A percentile compares a stretch with the other conserved stretches of the same genome.
Evolutionary conservation across 495 filamentous ascomycete genomes (phyloP).

Genomic region (Penicillium robsamsonii): DNA sequence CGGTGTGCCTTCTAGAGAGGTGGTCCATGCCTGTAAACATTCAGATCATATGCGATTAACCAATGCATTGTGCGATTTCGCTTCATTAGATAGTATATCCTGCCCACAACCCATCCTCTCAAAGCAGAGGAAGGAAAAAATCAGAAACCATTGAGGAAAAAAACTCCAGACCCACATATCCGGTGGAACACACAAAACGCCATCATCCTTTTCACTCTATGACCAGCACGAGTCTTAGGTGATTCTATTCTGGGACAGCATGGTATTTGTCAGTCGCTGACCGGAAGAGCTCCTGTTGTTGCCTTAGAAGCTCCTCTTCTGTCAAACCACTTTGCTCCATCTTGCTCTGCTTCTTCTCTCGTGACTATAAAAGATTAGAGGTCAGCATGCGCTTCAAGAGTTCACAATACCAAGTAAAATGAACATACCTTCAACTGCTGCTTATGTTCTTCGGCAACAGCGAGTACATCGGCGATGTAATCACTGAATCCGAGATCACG

Average conservation of each 20-base stretch:
- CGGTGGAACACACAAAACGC: conserved; percentile 20
- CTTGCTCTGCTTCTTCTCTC: conserved; percentile 96
- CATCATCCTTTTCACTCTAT: conserved; percentile 33
- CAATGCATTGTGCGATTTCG: conserved; percentile 11
- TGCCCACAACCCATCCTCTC: neutral
- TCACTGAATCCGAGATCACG: conserved; percentile 87
- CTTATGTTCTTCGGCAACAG: conserved; percentile 87
- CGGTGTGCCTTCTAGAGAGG: neutral
- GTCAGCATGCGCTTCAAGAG: conserved; percentile 11
- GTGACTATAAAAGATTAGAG: conserved; percentile 53
- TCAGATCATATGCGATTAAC: conserved; percentile 11
- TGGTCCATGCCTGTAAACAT: neutral
- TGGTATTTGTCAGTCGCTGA: conserved; percentile 77
- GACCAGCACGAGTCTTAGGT: conserved; percentile 36
- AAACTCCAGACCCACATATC: conserved; percentile 26
- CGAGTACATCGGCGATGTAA: conserved; percentile 80
- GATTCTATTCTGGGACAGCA: conserved; percentile 40
- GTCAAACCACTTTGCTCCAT: conserved; percentile 90
- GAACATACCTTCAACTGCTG: conserved; percentile 79
- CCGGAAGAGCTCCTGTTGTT: conserved; percentile 89
- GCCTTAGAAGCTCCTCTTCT: conserved; percentile 79
- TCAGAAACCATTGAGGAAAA: conserved; percentile 18
- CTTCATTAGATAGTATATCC: conserved; percentile 16
- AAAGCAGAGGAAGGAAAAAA: conserved; percentile 6
- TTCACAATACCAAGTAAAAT: neutral